Evolutionary conservation across 108 stramenopile genomes (phyloP), one percentile per base, ranked within the genome.

Genomic region (Discostella stelligeroides): DNA sequence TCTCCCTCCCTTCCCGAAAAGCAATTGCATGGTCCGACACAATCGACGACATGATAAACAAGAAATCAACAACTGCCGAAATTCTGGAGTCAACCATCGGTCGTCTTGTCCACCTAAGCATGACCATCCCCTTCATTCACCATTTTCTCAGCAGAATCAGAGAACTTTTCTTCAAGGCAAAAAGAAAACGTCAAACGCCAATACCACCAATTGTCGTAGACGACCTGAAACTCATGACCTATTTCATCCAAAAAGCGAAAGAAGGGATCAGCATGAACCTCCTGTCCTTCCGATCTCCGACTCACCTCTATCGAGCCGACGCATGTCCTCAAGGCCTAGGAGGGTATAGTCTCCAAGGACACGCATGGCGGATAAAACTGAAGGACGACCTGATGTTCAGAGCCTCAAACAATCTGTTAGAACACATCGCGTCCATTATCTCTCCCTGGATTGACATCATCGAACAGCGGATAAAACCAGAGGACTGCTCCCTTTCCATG

Each of bases 381-480:
- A 63, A 27, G 0, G 0, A 4, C 0, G 28, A 59, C 2, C 25
- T 71, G 0, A 42, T 18, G 0, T 73, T 72, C 41, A 21, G 70
- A 15, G 70, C 77, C 14, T 61, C 70, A 10, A 72, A 67, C 49
- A 79, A 79, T 29, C 47, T 72, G 17, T 45, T 79, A 0, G 77
- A 72, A 62, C 66, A 67, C 41, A 50, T 69, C 0, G 47, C 60
- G 1, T 14, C 45, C 15, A 46, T 46, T 17, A 46, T 46, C 5
- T 23, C 48, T 1, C 48, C n/a, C 0, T 49, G 48, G 48, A 17
- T 49, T 0, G 48, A 49, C n/a, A 49, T 49, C 4, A 49, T 49
- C 48, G 6, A 13, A 49, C 21, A 23, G 5, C 48, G n/a, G 1
- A 18, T 49, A 17, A 14, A 17, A 17, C n/a, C 48, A 6, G 48